Evolutionary conservation across 2,329 filamentous ascomycete genomes (phyloP), one percentile per base, ranked within the genome.

Genomic region (Penicillium sp.): DNA sequence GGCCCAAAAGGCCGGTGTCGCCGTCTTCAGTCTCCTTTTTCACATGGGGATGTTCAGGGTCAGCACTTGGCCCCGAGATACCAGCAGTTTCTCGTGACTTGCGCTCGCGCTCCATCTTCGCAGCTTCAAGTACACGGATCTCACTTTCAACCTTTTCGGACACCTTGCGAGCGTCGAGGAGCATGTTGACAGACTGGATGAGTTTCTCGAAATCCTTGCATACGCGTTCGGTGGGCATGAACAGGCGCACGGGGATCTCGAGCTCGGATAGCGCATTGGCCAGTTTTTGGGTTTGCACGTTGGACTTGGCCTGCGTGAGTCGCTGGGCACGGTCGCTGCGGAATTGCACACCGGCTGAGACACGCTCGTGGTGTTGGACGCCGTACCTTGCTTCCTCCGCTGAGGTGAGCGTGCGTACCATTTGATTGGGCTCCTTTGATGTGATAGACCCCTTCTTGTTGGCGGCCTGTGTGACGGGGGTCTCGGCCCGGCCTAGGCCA

Each of bases 291-390:
- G 79, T 78, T 61, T 81, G 79, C 2, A 80, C 77, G 59, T 80
- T 80, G 31, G 78, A 80, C 65, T 81, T 81, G 33, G 79, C 79
- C 60, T 80, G 78, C 4, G 78, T 79, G 52, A 81, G 73, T 59
- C 80, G 79, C 56, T 78, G 76, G 48, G 79, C 77, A 60, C 77
- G 78, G 61, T 81, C 79, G 62, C 91, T 91, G 13, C 93, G 90
- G 82, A 97, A 97, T 15, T 90, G 89, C 37, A 96, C 90, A 7
- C 94, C 93, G 9, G 88, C 89, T 2, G 89, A 87, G 40, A 97
- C 82, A 29, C 93, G 89, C 56, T 97, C 93, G 63, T 93, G 89
- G 65, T 90, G 86, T 8, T 89, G 85, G 10, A 99, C 89, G 62
- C 93, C 94, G 70, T 93, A 97, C 35, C 89, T 83, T 62, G 84